phyloP scores from a whole-genome alignment of 148 eudicot species.

The Drosera capensis region DNA sequence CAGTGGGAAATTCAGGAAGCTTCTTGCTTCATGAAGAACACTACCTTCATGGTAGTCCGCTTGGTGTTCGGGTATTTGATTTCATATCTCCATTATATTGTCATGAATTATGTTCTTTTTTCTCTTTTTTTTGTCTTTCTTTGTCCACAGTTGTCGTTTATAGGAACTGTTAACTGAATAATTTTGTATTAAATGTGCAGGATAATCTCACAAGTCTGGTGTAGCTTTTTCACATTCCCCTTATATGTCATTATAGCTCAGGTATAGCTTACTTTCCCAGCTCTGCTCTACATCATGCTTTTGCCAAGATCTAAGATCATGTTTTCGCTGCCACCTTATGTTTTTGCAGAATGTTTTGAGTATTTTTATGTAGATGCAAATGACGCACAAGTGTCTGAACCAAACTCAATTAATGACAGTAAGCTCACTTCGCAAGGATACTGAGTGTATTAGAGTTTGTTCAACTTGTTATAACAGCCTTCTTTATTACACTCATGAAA shows the following conservation, averaged over 20 bases:
- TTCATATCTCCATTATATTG: not conserved
- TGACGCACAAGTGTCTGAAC: too few relatives aligned
- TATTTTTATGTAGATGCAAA: too few relatives aligned
- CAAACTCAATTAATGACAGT: too few relatives aligned
- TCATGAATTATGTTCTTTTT: not conserved
- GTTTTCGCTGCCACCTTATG: not conserved
- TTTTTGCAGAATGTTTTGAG: too few relatives aligned
- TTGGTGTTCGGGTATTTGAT: constrained; percentile 53
- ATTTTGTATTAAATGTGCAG: constrained; percentile 16
- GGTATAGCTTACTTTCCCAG: constrained; percentile 14
- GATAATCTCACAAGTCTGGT: constrained; percentile 57
- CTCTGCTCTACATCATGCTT: not conserved
- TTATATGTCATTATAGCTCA: constrained; percentile 65
- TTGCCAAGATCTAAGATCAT: not conserved
- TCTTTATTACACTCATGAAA: too few relatives aligned
- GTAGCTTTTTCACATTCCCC: constrained; percentile 72
- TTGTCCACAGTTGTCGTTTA: not conserved
- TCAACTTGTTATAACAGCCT: too few relatives aligned
- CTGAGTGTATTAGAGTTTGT: too few relatives aligned
- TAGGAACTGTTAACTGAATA: not conserved
- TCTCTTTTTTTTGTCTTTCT: not conserved
- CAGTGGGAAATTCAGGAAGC: constrained; percentile 60
- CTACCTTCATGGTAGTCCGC: constrained; percentile 31
- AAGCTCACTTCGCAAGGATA: too few relatives aligned
- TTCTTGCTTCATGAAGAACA: constrained; percentile 41